phyloP scores from a whole-genome alignment of 2,329 filamentous ascomycete species.

The Fusarium nematophilum region DNA sequence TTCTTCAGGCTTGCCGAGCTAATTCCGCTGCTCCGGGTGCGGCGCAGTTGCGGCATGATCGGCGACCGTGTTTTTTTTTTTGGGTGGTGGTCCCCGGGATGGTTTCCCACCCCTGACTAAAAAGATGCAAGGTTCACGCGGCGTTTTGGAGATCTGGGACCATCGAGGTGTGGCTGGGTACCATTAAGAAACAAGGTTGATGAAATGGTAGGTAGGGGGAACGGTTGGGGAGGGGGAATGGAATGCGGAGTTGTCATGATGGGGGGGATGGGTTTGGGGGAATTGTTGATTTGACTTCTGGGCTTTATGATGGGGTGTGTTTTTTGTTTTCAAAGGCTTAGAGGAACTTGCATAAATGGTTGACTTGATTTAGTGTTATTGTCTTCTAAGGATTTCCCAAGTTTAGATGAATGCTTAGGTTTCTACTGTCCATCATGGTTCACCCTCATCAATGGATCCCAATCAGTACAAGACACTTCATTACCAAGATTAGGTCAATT shows the following conservation, averaged over 20 bases:
- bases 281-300: not conserved
- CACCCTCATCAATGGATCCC: too few species aligned
- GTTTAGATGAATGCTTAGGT: too few species aligned
- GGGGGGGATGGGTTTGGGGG: not conserved
- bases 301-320: too few species aligned
- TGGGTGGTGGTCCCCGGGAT: conserved; percentile 21
- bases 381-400: too few species aligned
- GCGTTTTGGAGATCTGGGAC: conserved; percentile 21
- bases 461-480: too few species aligned
- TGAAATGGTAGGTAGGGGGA: not conserved
- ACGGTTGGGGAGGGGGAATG: too few species aligned
- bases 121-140: not conserved
- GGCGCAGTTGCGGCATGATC: conserved; percentile 17
- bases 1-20: conserved; percentile 33
- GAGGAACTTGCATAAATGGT: too few species aligned
- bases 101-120: conserved; percentile 18
- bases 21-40: conserved; percentile 40
- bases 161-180: conserved; percentile 21
- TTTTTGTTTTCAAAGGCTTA: too few species aligned
- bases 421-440: not conserved
- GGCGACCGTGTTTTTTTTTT: conserved; percentile 23
- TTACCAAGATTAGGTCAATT: too few species aligned
- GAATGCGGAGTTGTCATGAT: too few species aligned
- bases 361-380: too few species aligned
- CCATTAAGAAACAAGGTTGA: not conserved